Percentiles rank a stretch among this genome's conserved stretches.
These are phyloP conservation scores for Batrachochytrium dendrobatidis DNA, from an alignment of 371 early-diverging fungal species.

Conservation along the genomic window DNA sequence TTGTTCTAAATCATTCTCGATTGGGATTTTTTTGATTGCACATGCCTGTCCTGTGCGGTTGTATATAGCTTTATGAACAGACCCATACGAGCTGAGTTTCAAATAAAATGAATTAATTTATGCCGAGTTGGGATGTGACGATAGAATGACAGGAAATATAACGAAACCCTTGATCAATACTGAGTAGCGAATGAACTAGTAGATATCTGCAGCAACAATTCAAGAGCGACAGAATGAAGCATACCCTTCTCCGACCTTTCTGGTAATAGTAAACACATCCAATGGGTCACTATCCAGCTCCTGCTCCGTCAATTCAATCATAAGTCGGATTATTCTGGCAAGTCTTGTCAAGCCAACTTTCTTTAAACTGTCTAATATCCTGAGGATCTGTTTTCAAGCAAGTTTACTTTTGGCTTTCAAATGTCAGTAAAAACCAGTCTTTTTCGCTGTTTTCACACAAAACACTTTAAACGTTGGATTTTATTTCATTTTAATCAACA, in stretches of 20 bases:
- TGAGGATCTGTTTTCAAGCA: too few species aligned
- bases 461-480: too few species aligned
- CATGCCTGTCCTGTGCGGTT: constrained; percentile 40
- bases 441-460: too few species aligned
- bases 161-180: background rate
- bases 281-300: constrained; percentile 32
- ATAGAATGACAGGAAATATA: background rate
- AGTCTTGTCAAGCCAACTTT: too few species aligned
- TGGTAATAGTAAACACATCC: constrained; percentile 29
- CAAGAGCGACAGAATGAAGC: background rate
- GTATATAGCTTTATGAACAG: constrained; percentile 61
- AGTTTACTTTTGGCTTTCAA: too few species aligned
- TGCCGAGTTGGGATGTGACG: background rate
- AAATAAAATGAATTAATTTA: background rate
- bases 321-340: too few species aligned
- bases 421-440: too few species aligned
- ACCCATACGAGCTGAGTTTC: constrained; percentile 53
- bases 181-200: background rate
- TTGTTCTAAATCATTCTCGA: constrained; percentile 46
- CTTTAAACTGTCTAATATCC: too few species aligned
- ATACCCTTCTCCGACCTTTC: constrained; percentile 43
- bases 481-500: too few species aligned
- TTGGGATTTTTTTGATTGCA: constrained; percentile 53
- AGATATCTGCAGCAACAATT: background rate
- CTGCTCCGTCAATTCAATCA: constrained; percentile 17